Evolutionary conservation across 2,329 filamentous ascomycete species (phyloP), one percentile per base, ranked within the genome.

Genomic region (Penicillium sclerotigenum): DNA sequence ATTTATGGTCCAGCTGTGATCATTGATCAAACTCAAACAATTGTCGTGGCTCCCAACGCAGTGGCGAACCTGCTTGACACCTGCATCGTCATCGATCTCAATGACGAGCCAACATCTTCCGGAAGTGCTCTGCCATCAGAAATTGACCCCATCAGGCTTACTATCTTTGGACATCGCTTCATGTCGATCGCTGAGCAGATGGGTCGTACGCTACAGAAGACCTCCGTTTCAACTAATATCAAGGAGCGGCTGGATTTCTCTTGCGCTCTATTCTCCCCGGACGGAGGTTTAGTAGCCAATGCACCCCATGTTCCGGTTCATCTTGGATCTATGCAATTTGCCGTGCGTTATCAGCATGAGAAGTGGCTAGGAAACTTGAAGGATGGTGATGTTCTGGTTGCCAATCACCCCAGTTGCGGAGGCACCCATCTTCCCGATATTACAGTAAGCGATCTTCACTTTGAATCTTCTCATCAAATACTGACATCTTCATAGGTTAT

Each of bases 221-320:
- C 81, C 0, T 78, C 78, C 0, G 80, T 84, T 10, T 82, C 79
- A 0, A 81, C 78, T 0, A 93, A 92, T 64, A 89, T 93, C 68
- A 93, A 93, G 69, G 90, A 93, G 89, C 84, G 89, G 5, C 80
- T 93, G 1, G 90, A 94, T 67, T 94, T 91, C 66, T 91, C 88
- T 4, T 94, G 90, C 61, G 90, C 90, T 28, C 80, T 93, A 1
- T 93, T 93, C 61, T 89, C 91, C 62, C 82, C 85, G 0, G 83
- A 85, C 9, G 90, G 90, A 18, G 88, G 87, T 0, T 77, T 93
- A 1, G 89, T 93, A 1, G 76, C 76, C 6, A 79, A 79, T 59
- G 82, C 90, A 18, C 90, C 90, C 0, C 89, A 94, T 77, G 77
- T 94, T 13, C 90, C 90, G 0, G 89, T 92, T 0, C 90, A 93